Evolutionary conservation across 2,329 filamentous ascomycete species (phyloP), one percentile per base, ranked within the genome.

Genomic region (Grosmannia huntii): DNA sequence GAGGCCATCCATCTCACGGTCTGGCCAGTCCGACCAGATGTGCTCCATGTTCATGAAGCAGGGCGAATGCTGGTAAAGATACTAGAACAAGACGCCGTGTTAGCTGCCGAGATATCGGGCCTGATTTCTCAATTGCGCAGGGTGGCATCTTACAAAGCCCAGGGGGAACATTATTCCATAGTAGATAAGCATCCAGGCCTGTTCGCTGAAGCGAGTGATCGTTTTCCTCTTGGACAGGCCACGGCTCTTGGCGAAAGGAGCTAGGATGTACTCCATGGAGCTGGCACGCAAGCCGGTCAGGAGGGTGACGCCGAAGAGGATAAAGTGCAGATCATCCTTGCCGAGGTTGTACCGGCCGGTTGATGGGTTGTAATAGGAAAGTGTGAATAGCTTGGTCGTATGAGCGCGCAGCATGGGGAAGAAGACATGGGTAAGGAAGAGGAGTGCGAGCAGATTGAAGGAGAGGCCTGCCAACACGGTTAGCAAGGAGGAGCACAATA

Each of bases 171-270:
- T 92, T 58, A 85, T 75, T 52, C 75, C 75, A 71, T 92, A 92
- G 74, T 96, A 97, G 51, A 94, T 71, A 59, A 95, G 74, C 68
- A 96, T 77, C 89, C 92, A 97, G 53, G 86, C 89, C 74, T 99
- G 94, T 74, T 99, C 94, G 62, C 90, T 90, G 73, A 97, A 95
- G 60, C 94, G 82, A 54, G 89, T 82, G 60, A 86, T 75, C 53
- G 84, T 83, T 74, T 96, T 96, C 68, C 77, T 78, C 68, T 86
- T 88, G 65, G 80, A 79, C 65, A 96, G 81, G 41, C 92, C 92
- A 62, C 81, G 79, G 53, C 77, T 74, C 62, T 82, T 84, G 50
- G 87, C 91, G 58, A 95, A 72, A 7, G 92, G 94, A 23, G 83
- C 83, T 56, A 97, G 78, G 14, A 95, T 66, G 73, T 95, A 94